phyloP scores from a whole-genome alignment of 495 filamentous ascomycete genomes.

The Talaromyces wortmannii region DNA sequence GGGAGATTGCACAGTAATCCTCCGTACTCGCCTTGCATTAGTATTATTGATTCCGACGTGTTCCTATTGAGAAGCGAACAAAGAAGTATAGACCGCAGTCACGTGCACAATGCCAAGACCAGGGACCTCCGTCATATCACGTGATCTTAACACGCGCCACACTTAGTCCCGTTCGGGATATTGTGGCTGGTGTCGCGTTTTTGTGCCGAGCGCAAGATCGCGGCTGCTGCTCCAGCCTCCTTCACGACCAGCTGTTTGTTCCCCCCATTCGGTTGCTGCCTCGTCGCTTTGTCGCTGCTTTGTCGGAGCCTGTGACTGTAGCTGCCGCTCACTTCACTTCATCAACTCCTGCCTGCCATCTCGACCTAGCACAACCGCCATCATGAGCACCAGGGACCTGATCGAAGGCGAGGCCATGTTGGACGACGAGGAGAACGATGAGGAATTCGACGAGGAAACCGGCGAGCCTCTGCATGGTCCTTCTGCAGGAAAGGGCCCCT shows the following conservation, averaged over 20 bases:
- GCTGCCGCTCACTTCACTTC: no score
- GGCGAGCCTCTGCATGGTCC: constrained; percentile 50
- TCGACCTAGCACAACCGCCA: constrained; percentile 1
- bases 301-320: no score
- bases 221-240: background rate
- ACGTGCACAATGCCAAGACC: no score
- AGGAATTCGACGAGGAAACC: constrained; percentile 76
- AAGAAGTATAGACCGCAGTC: no score
- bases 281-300: no score
- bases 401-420: constrained; percentile 80
- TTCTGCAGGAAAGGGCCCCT: constrained; percentile 29
- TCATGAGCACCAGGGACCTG: constrained; percentile 72
- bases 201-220: background rate
- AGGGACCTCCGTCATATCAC: no score
- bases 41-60: no score
- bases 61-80: no score
- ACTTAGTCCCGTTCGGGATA: background rate
- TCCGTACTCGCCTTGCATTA: no score
- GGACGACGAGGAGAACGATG: constrained; percentile 86
- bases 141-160: background rate
- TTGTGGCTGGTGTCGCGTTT: no score
- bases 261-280: background rate
- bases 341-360: no score
- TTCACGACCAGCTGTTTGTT: background rate
- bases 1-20: no score